Evolutionary conservation across 192 early-diverging fungal genomes (phyloP), one percentile per base, ranked within the genome.

Genomic region (Coemansia aciculifera): DNA sequence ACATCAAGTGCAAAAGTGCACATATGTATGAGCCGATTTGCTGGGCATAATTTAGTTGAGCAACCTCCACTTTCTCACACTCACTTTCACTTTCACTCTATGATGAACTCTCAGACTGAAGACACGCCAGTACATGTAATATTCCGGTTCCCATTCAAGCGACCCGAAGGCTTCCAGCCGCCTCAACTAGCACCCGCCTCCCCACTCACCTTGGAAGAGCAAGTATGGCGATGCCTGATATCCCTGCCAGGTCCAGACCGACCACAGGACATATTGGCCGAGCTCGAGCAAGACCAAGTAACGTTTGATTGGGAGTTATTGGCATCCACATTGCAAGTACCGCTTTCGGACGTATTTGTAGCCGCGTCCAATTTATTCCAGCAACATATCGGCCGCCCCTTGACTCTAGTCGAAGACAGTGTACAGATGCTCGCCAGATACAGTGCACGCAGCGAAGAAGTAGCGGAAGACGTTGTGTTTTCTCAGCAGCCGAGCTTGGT

Each of bases 291-390:
- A 3, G 79, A 82, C 72, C 66, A 82, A 29, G 79, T 82, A 49
- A 82, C 79, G 11, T 82, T 82, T 71, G 79, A 82, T 63, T 82
- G 79, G 79, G 79, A 77, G 31, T 69, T 77, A 11, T 46, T 82
- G 40, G 79, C 79, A 0, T 23, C 38, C 0, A 74, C 68, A 0
- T 59, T 82, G 7, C 34, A 69, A 1, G 75, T 77, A 2, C 63
- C 79, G 13, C 42, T 82, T 27, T 19, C 13, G 2, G 46, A 69
- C 27, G 79, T 82, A 9, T 77, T 82, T 34, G 68, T 69, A 5
- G 79, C 79, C 0, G 79, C 72, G 15, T 74, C 74, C 5, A 68
- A 61, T 3, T 44, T 82, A 42, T 82, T 82, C 27, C 36, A 39
- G 0, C 27, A 64, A 59, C 79, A 82, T 19, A 73, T 77, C 38